phyloP scores from a whole-genome alignment of 2,329 filamentous ascomycete species.

The Claviceps cyperi region DNA sequence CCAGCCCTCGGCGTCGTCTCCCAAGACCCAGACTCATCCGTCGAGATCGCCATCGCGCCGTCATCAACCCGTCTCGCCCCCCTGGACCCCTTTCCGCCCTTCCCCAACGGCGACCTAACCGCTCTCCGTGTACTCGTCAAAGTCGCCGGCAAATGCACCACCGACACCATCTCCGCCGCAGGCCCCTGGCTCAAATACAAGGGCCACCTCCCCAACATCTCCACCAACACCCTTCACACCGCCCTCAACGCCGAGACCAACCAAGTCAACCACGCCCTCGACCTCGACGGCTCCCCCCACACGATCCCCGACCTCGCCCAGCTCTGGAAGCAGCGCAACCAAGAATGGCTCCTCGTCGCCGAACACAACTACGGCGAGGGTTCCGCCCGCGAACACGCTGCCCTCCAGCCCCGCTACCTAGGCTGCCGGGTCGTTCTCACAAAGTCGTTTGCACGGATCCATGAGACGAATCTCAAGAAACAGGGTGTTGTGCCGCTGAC shows the following conservation, averaged over 20 bases:
- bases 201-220: conserved; percentile 95
- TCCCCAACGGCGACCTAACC: conserved; percentile 60
- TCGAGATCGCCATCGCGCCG: conserved; percentile 65
- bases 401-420: conserved; percentile 79
- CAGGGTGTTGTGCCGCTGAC: conserved; percentile 92
- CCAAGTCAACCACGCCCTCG: conserved; percentile 86
- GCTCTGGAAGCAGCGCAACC: conserved; percentile 62
- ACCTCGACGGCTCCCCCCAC: conserved; percentile 57
- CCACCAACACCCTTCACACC: conserved; percentile 91
- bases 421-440: conserved; percentile 71
- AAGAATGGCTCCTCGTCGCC: conserved; percentile 84
- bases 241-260: conserved; percentile 84
- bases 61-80: conserved; percentile 82
- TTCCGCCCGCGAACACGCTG: conserved; percentile 77
- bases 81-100: conserved; percentile 78
- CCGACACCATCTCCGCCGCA: conserved; percentile 93
- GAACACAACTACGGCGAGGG: conserved; percentile 97
- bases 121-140: conserved; percentile 84
- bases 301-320: conserved; percentile 80
- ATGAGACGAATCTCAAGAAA: conserved; percentile 94
- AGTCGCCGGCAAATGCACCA: conserved; percentile 94
- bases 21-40: conserved; percentile 54
- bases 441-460: conserved; percentile 82
- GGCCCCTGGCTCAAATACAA: conserved; percentile 99
- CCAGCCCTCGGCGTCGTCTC: conserved; percentile 58